Evolutionary conservation across 306 rosid genomes (phyloP), one percentile per base, ranked within the genome.

Genomic region (Prosopis cineraria): DNA sequence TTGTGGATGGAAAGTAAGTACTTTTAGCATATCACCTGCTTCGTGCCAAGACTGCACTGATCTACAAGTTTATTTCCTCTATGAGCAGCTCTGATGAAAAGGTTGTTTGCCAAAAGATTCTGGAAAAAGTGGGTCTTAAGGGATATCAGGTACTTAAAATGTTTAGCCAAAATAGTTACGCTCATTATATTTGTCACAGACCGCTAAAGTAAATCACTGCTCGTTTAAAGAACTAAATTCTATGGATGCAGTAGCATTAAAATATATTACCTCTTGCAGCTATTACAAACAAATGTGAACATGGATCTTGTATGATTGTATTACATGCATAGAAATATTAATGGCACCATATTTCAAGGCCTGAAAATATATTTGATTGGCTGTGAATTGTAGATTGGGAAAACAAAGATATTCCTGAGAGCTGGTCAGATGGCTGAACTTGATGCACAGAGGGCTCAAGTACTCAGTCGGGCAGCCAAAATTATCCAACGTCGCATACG

Each of bases 401-500:
- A 87, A 87, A 96, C 98, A 80, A 96, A 96, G 86, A 85, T 96
- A 69, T 96, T 96, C 87, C 81, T 96, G 64, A 93, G 99, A 77
- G 99, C 98, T 60, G 99, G 99, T 83, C 99, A 96, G 88, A 96
- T 96, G 97, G 99, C 99, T 63, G 98, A 96, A 87, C 80, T 96
- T 75, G 99, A 93, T 80, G 97, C 97, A 77, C 76, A 79, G 58
- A 90, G 98, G 85, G 82, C 98, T 47, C 91, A 88, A 89, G 91
- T 96, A 64, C 91, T 93, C 56, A 78, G 94, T 63, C 78, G 9
- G 83, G 97, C 98, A 20, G 98, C 99, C 73, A 96, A 89, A 88
- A 78, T 82, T 76, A 84, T 96, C 81, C 99, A 96, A 82, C 70
- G 91, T 73, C 94, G 96, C 33, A 47, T 87, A 74, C 83, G 96